phyloP scores from a whole-genome alignment of 441 rosid species.

The Croton setiger region DNA sequence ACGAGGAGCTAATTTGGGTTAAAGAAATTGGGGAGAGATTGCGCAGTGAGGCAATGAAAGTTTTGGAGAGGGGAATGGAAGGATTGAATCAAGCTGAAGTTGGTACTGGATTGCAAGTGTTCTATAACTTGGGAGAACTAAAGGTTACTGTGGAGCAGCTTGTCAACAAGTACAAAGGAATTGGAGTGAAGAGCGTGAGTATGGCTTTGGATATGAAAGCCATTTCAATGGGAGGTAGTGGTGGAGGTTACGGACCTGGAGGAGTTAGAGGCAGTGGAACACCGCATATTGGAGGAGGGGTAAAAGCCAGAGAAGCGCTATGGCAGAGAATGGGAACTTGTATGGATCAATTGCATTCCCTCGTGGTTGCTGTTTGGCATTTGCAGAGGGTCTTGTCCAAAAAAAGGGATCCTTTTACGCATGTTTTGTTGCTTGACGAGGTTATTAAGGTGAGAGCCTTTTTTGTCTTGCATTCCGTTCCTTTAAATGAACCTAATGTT shows the following conservation, averaged over 20 bases:
- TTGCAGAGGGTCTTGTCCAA: constrained; percentile 95
- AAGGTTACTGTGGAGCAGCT: constrained; percentile 68
- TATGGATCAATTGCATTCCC: constrained; percentile 81
- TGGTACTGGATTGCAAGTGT: constrained; percentile 94
- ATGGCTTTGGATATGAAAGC: constrained; percentile 92
- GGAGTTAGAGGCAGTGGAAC: constrained; percentile 89
- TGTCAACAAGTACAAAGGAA: constrained; percentile 69
- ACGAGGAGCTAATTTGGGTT: constrained; percentile 67
- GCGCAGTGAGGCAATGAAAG: constrained; percentile 73
- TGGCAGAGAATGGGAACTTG: constrained; percentile 91
- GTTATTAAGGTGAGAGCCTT: constrained; percentile 67
- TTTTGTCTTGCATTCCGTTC: background rate
- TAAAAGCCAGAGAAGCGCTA: constrained; percentile 79
- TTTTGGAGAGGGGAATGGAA: constrained; percentile 90
- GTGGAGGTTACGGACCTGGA: constrained; percentile 69
- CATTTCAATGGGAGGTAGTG: constrained; percentile 41
- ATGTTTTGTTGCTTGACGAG: constrained; percentile 87
- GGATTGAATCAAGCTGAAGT: constrained; percentile 96
- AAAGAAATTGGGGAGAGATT: constrained; percentile 61
- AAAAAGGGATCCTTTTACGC: constrained; percentile 96
- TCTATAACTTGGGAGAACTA: constrained; percentile 89
- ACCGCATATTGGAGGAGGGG: constrained; percentile 92
- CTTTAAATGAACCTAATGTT: background rate
- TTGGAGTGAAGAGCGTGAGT: constrained; percentile 72
- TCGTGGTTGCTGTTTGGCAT: constrained; percentile 89